Conservation (phyloP, 1,284 basidiomycete species). For the Agaricales sp. region DNA sequence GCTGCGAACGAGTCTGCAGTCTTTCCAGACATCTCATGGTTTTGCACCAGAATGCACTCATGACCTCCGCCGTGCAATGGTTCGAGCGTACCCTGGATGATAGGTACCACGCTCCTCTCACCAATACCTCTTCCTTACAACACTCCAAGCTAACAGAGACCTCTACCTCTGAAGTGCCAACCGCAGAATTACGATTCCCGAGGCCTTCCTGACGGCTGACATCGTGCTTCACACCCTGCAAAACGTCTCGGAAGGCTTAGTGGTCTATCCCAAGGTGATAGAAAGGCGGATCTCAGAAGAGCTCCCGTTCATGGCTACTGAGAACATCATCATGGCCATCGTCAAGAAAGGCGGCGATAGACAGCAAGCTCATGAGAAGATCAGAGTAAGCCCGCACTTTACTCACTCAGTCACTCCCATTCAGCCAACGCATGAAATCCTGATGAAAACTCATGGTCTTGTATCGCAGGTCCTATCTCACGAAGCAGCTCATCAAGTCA, state of each 20-base stretch:
- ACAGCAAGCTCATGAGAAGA: constrained; percentile 95
- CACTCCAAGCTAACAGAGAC: constrained; percentile 7
- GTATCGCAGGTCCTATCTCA: constrained; percentile 73
- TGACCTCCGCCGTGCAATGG: constrained; percentile 92
- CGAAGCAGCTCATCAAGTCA: constrained; percentile 91
- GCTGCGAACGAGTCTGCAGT: constrained; percentile 94
- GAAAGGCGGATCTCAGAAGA: constrained; percentile 87
- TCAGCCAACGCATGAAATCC: no score
- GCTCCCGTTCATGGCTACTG: constrained; percentile 98
- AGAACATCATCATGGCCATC: constrained; percentile 99
- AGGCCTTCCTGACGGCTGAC: constrained; percentile 96
- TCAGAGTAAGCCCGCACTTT: constrained; percentile 49
- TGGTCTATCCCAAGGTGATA: constrained; percentile 97
- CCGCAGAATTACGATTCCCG: constrained; percentile 90
- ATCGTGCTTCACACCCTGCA: constrained; percentile 93
- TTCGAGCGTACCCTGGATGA: constrained; percentile 95
- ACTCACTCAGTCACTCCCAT: constrained; percentile 4
- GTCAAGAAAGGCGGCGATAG: constrained; percentile 93
- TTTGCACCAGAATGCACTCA: constrained; percentile 86
- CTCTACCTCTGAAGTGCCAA: constrained; percentile 58
- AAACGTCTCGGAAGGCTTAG: constrained; percentile 94
- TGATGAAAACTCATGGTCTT: not conserved
- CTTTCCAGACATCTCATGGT: constrained; percentile 90
- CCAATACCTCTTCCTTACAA: not conserved
- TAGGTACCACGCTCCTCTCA: constrained; percentile 35